Conservation (phyloP, 495 filamentous ascomycete genomes). For the Neurospora terricola region DNA sequence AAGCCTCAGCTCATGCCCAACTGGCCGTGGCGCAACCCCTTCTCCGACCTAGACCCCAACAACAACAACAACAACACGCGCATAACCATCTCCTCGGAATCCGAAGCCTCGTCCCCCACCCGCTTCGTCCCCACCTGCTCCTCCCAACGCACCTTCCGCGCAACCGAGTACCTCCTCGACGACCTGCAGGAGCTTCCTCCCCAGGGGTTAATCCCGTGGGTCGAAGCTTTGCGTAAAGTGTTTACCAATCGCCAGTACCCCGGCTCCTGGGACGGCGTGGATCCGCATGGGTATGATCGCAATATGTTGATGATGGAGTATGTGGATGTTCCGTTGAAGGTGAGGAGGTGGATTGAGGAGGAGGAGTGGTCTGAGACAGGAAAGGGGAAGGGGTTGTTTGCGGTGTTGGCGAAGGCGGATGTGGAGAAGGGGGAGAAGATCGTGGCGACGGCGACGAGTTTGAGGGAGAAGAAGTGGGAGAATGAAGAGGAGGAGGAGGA, state of each 20-base stretch:
- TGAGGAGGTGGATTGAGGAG: conserved; percentile 30
- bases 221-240: conserved; percentile 20
- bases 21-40: conserved; percentile 26
- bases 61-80: conserved; percentile 1
- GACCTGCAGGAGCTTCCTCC: conserved; percentile 20
- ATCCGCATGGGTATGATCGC: conserved; percentile 28
- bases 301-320: conserved; percentile 25
- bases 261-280: conserved; percentile 27
- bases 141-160: conserved; percentile 13
- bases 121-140: conserved; percentile 15
- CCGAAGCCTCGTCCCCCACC: background rate
- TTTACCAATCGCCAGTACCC: conserved; percentile 23
- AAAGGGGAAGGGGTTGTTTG: conserved; percentile 18
- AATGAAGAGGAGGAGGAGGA: background rate
- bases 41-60: too few species aligned
- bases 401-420: conserved; percentile 13
- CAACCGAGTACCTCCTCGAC: conserved; percentile 22
- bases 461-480: conserved; percentile 11
- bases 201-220: conserved; percentile 16
- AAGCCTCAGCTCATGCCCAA: conserved; percentile 12
- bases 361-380: conserved; percentile 12
- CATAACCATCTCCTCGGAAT: background rate
- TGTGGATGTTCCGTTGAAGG: conserved; percentile 16
- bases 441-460: conserved; percentile 6
- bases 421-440: conserved; percentile 5